Percentiles rank a stretch among this genome's conserved stretches.
These are phyloP conservation scores for Sextonia rubra DNA, from an alignment of 164 flowering plant species.

Conservation along the genomic window DNA sequence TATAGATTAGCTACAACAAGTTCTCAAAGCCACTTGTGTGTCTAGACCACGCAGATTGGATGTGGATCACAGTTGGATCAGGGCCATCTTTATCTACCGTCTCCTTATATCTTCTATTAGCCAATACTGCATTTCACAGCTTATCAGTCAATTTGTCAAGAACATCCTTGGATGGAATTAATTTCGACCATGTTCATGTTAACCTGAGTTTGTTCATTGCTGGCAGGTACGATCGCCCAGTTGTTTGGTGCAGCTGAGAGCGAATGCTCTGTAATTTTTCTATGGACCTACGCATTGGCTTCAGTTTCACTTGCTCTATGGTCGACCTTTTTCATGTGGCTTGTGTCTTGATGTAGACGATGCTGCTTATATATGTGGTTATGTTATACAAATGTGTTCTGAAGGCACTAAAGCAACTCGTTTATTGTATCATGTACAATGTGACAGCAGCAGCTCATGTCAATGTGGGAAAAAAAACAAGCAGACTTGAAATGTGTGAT, in stretches of 20 bases:
- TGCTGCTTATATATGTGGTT: not conserved
- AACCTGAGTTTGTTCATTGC: not conserved
- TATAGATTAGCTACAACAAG: too few species aligned
- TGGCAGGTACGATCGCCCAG: conserved; percentile 63
- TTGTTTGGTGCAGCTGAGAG: conserved; percentile 60
- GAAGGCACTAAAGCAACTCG: too few species aligned
- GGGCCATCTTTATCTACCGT: too few species aligned
- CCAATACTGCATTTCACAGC: not conserved
- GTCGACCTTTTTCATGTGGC: conserved; percentile 70
- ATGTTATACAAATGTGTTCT: too few species aligned
- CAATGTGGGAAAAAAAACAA: too few species aligned
- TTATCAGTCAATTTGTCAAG: too few species aligned
- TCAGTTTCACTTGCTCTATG: conserved; percentile 59
- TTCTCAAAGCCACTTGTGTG: too few species aligned
- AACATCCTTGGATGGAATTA: not conserved
- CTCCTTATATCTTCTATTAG: not conserved
- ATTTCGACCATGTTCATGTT: not conserved
- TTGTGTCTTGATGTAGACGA: conserved; percentile 30
- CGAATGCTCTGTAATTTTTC: conserved; percentile 71
- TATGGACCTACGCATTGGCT: conserved; percentile 62
- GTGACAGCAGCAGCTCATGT: too few species aligned
- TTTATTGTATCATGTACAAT: too few species aligned
- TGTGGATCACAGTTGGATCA: too few species aligned
- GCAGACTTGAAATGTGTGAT: too few species aligned
- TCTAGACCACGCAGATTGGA: too few species aligned